Conservation (phyloP, 352 stramenopile genomes). For the Globisporangium middletonii region DNA sequence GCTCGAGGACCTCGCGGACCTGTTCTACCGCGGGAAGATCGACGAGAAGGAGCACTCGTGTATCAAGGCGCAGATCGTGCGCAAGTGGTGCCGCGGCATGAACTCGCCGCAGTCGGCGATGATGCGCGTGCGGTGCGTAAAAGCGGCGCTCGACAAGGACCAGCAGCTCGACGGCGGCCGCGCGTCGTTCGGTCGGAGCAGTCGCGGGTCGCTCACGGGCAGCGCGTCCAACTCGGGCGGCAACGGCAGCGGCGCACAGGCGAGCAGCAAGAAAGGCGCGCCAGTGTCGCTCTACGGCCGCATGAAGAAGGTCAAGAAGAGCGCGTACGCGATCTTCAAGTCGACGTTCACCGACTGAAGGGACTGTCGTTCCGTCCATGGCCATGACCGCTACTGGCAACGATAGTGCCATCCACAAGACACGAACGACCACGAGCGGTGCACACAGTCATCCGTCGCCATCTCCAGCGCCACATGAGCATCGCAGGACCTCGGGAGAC, state of each 20-base stretch:
- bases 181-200: constrained; percentile 14
- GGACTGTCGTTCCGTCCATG: too few relatives aligned
- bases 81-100: constrained; percentile 77
- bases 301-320: constrained; percentile 83
- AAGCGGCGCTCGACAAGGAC: constrained; percentile 32
- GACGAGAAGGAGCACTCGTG: constrained; percentile 84
- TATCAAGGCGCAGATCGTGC: constrained; percentile 76
- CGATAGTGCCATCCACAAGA: too few relatives aligned
- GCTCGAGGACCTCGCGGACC: constrained; percentile 56
- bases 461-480: neutral
- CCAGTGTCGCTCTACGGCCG: constrained; percentile 60
- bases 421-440: too few relatives aligned
- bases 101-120: constrained; percentile 78
- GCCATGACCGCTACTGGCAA: too few relatives aligned
- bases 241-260: constrained; percentile 9
- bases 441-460: too few relatives aligned
- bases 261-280: constrained; percentile 19
- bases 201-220: constrained; percentile 19
- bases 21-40: constrained; percentile 76
- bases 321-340: constrained; percentile 76
- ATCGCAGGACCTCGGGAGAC: neutral
- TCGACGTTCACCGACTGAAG: constrained; percentile 65
- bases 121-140: constrained; percentile 60
- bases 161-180: neutral
- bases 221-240: constrained; percentile 16